Conservation (phyloP, 2,329 filamentous ascomycete species). For the Paracamarosporium sp. region DNA sequence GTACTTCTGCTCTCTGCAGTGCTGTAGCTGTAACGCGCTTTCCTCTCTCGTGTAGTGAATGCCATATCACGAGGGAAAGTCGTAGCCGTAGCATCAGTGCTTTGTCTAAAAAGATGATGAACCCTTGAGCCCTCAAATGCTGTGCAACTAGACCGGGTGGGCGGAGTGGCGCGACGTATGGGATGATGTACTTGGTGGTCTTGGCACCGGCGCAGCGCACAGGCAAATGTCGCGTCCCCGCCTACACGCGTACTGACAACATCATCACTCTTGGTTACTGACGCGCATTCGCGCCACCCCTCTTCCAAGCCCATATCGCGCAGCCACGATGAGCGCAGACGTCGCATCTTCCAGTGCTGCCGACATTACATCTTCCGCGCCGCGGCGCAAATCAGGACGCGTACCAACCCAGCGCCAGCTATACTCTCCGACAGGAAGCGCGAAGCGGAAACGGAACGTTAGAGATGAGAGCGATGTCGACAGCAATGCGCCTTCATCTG, state of each 20-base stretch:
- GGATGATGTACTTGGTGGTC: slow-evolving; percentile 2
- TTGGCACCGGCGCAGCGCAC: slow-evolving; percentile 11
- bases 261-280: slow-evolving; percentile 2
- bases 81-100: background rate
- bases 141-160: background rate
- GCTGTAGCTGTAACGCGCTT: background rate
- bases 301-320: slow-evolving; percentile 12
- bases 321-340: slow-evolving; percentile 39
- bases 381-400: slow-evolving; percentile 50
- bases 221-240: slow-evolving; percentile 10
- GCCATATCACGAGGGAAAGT: background rate
- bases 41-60: background rate
- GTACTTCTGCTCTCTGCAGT: background rate
- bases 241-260: slow-evolving; percentile 8
- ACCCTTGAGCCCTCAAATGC: background rate
- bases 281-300: slow-evolving; percentile 8
- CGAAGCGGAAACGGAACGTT: slow-evolving; percentile 46
- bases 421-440: slow-evolving; percentile 36
- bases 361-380: slow-evolving; percentile 33
- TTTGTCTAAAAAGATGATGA: too few species aligned
- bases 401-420: slow-evolving; percentile 46
- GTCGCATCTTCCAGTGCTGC: slow-evolving; percentile 30
- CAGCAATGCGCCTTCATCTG: slow-evolving; percentile 29
- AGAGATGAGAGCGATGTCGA: slow-evolving; percentile 39
- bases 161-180: background rate